Evolutionary conservation across 1,284 basidiomycete genomes (phyloP).

Genomic region (Thelephora terrestris): DNA sequence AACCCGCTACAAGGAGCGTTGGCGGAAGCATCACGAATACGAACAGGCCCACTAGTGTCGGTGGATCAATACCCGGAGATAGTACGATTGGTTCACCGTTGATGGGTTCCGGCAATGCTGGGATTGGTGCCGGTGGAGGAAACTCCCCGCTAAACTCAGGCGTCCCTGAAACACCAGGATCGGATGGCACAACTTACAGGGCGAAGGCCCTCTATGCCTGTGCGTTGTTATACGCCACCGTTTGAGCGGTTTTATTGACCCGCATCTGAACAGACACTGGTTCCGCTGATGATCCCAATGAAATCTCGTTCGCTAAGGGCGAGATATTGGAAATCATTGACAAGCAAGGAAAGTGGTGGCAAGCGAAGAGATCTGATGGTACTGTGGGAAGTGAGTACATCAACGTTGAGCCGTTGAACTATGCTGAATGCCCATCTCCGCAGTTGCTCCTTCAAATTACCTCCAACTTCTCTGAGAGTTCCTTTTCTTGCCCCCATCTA

Average conservation of each 20-base stretch:
- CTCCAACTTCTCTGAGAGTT: slow-evolving; percentile 53
- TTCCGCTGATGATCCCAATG: slow-evolving; percentile 90
- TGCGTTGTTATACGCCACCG: slow-evolving; percentile 30
- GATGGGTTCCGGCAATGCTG: slow-evolving; percentile 44
- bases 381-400: slow-evolving; percentile 65
- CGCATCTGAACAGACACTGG: slow-evolving; percentile 60
- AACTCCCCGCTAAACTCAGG: slow-evolving; percentile 8
- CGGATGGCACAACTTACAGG: slow-evolving; percentile 50
- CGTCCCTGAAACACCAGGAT: slow-evolving; percentile 15
- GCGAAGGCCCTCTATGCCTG: slow-evolving; percentile 87
- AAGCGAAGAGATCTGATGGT: slow-evolving; percentile 81
- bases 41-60: slow-evolving; percentile 28
- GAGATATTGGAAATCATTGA: slow-evolving; percentile 93
- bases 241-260: background rate
- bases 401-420: slow-evolving; percentile 9
- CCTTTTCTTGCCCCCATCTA: background rate
- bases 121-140: slow-evolving; percentile 41
- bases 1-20: slow-evolving; percentile 28
- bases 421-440: slow-evolving; percentile 9
- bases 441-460: slow-evolving; percentile 78
- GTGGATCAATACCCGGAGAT: slow-evolving; percentile 37
- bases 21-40: slow-evolving; percentile 31
- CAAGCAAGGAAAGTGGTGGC: slow-evolving; percentile 94
- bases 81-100: slow-evolving; percentile 48
- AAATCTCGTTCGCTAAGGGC: slow-evolving; percentile 90